phyloP scores from a whole-genome alignment of 2,329 filamentous ascomycete species.

The Arthrinium phaeospermum region DNA sequence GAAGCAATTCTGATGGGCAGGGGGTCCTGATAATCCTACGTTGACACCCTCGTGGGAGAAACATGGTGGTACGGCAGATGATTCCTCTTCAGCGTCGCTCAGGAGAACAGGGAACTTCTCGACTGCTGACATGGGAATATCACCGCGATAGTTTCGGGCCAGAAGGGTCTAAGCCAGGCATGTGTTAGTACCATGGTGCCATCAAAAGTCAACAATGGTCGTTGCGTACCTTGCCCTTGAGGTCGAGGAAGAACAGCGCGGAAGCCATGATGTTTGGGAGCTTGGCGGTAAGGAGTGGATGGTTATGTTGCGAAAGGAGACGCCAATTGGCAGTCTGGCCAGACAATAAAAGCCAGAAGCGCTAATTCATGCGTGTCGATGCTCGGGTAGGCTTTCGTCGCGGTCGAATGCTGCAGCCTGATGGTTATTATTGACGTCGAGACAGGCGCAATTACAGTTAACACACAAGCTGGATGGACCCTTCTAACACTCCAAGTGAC shows the following conservation, averaged over 20 bases:
- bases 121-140: conserved; percentile 98
- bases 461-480: conserved; percentile 15
- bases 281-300: conserved; percentile 31
- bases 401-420: conserved; percentile 22
- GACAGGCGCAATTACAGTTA: conserved; percentile 1
- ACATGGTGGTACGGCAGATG: conserved; percentile 93
- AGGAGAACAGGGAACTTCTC: conserved; percentile 97
- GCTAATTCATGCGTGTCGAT: conserved; percentile 28
- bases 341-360: conserved; percentile 27
- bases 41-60: conserved; percentile 99
- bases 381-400: conserved; percentile 22
- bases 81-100: conserved; percentile 98
- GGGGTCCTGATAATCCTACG: conserved; percentile 56
- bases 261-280: conserved; percentile 80
- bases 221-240: conserved; percentile 92
- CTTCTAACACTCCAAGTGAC: conserved; percentile 8
- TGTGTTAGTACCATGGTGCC: background rate
- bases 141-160: conserved; percentile 96
- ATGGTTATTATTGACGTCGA: conserved; percentile 18
- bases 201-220: background rate
- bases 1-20: conserved; percentile 23
- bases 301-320: conserved; percentile 29
- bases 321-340: conserved; percentile 40
- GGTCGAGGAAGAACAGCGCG: conserved; percentile 95
- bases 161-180: conserved; percentile 79